Evolutionary conservation across 164 flowering plant genomes (phyloP).

Genomic region (Piper betle): DNA sequence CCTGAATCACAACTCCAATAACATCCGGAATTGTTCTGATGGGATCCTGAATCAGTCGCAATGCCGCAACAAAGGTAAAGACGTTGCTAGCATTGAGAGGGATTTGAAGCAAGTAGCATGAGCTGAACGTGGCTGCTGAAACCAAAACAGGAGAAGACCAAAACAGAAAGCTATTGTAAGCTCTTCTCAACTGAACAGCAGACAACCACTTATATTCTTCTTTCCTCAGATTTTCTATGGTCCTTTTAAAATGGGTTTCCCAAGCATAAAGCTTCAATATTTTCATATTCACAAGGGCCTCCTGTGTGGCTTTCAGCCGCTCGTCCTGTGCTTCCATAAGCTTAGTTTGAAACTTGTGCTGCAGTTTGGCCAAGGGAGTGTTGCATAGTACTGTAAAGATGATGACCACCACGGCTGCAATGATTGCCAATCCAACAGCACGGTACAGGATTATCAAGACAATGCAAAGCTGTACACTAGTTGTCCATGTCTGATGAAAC

Average conservation of each 20-base stretch:
- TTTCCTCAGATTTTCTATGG: constrained; percentile 28
- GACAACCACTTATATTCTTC: constrained; percentile 45
- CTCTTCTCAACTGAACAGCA: constrained; percentile 33
- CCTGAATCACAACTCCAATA: constrained; percentile 35
- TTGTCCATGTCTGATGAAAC: constrained; percentile 68
- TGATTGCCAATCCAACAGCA: constrained; percentile 46
- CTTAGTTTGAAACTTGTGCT: constrained; percentile 37
- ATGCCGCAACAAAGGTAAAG: constrained; percentile 70
- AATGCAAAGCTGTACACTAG: constrained; percentile 41
- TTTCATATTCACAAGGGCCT: constrained; percentile 52
- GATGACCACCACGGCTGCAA: constrained; percentile 41
- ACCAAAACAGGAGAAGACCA: constrained; percentile 63
- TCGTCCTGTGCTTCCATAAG: constrained; percentile 53
- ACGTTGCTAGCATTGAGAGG: constrained; percentile 53
- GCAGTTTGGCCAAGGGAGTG: constrained; percentile 51
- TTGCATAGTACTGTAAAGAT: constrained; percentile 41
- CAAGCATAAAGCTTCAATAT: constrained; percentile 62
- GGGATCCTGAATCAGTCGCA: constrained; percentile 65
- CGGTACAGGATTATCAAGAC: constrained; percentile 34
- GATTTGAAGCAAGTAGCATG: constrained; percentile 44
- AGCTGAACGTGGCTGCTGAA: constrained; percentile 47
- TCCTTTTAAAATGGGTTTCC: constrained; percentile 54
- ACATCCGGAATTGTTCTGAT: constrained; percentile 47
- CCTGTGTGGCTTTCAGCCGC: constrained; percentile 41
- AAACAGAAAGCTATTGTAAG: constrained; percentile 35